Evolutionary conservation across 2,329 filamentous ascomycete species (phyloP).

Genomic region (Lizonia empirigonia): DNA sequence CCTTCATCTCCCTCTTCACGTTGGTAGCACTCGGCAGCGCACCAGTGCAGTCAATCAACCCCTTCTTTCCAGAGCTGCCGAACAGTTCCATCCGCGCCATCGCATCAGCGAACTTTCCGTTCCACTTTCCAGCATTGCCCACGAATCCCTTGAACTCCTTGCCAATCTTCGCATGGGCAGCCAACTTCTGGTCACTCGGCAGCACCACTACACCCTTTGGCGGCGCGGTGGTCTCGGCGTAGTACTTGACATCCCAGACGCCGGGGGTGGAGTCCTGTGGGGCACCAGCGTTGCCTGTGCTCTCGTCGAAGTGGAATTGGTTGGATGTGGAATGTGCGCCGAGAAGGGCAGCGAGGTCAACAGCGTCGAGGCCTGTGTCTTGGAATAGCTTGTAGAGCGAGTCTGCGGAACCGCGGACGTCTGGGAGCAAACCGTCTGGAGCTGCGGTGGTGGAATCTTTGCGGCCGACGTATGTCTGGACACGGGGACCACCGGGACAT

Average conservation of each 20-base stretch:
- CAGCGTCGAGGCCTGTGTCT: constrained; percentile 29
- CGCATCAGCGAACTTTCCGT: constrained; percentile 37
- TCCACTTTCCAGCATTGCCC: constrained; percentile 43
- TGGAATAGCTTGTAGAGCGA: constrained; percentile 26
- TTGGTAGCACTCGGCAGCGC: constrained; percentile 24
- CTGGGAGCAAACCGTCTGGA: constrained; percentile 12
- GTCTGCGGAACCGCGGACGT: constrained; percentile 14
- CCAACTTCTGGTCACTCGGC: constrained; percentile 40
- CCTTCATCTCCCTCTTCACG: constrained; percentile 24
- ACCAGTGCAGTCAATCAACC: constrained; percentile 30
- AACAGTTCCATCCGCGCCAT: constrained; percentile 31
- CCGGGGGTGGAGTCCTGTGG: constrained; percentile 32
- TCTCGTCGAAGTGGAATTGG: constrained; percentile 27
- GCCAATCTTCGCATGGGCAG: constrained; percentile 34
- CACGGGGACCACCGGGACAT: constrained; percentile 21
- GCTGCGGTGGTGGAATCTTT: constrained; percentile 18
- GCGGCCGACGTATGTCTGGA: constrained; percentile 21
- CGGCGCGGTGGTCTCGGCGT: constrained; percentile 31
- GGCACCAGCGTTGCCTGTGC: constrained; percentile 10
- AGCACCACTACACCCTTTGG: constrained; percentile 34
- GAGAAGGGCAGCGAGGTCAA: constrained; percentile 36
- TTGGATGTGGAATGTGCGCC: constrained; percentile 32
- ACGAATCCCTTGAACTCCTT: constrained; percentile 46
- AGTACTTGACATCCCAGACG: constrained; percentile 36
- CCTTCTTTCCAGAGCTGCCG: constrained; percentile 19